Conservation (phyloP, 75 land plant species). For the Selaginella moellendorffii region DNA sequence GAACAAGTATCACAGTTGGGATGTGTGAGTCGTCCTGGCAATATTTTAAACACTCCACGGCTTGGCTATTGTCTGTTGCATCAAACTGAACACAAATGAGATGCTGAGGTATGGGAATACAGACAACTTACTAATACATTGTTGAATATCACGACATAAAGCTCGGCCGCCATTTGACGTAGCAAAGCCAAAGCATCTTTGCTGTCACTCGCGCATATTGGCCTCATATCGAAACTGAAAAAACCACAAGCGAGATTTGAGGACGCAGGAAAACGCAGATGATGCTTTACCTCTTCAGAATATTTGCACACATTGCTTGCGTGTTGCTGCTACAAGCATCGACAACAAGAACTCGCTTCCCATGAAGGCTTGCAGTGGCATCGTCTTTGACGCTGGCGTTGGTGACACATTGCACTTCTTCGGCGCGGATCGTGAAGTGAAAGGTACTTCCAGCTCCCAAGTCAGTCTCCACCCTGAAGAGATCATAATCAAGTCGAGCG, state of each 20-base stretch:
- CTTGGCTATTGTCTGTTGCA: neutral
- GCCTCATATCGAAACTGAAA: constrained; percentile 2
- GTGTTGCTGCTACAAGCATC: neutral
- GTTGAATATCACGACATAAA: neutral
- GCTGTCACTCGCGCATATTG: neutral
- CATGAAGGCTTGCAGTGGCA: neutral
- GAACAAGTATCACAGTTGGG: neutral
- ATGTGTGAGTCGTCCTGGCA: neutral
- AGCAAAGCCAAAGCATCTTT: neutral
- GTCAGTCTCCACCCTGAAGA: neutral
- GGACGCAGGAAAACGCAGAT: too few species aligned
- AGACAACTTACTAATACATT: neutral
- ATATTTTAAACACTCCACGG: neutral
- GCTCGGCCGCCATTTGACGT: neutral
- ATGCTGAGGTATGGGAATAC: neutral
- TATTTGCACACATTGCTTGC: neutral
- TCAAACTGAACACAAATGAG: neutral
- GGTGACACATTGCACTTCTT: neutral
- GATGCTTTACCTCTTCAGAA: neutral
- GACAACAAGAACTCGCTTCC: neutral
- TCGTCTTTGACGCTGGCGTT: neutral
- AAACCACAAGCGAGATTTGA: neutral
- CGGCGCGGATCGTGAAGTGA: constrained; percentile 1
- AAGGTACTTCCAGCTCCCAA: neutral
- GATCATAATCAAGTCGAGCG: neutral